Conservation (phyloP, 1,284 basidiomycete species). For the Coniferiporia weirii region DNA sequence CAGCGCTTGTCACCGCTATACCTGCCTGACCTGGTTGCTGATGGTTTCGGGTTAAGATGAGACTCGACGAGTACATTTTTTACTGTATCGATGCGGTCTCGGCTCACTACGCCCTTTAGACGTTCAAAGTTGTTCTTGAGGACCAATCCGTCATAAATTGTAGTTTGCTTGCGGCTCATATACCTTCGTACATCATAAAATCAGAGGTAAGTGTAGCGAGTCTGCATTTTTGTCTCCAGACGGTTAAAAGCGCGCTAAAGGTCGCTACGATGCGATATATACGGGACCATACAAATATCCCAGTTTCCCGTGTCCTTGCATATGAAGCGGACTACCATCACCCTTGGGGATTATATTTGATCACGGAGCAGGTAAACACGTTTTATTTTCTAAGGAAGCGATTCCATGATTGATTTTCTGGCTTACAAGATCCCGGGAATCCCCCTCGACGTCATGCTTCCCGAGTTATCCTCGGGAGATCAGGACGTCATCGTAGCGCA, state of each 20-base stretch:
- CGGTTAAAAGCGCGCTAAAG: constrained; percentile 18
- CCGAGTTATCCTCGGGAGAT: constrained; percentile 22
- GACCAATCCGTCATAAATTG: constrained; percentile 24
- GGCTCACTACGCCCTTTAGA: constrained; percentile 19
- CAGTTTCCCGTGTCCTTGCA: constrained; percentile 25
- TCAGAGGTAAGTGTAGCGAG: constrained; percentile 24
- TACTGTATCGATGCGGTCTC: background rate
- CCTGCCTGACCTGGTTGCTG: background rate
- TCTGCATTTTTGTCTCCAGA: background rate
- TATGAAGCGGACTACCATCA: constrained; percentile 18
- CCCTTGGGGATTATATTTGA: constrained; percentile 22
- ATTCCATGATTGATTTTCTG: background rate
- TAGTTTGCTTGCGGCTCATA: constrained; percentile 21
- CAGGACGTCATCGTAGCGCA: constrained; percentile 27
- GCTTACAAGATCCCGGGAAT: constrained; percentile 25
- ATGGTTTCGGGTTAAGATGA: constrained; percentile 20
- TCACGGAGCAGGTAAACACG: constrained; percentile 26
- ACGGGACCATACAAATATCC: constrained; percentile 26
- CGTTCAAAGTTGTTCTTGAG: constrained; percentile 24
- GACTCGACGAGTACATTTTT: constrained; percentile 23
- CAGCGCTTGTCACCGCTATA: background rate
- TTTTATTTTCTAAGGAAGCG: background rate
- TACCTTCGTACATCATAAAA: constrained; percentile 25
- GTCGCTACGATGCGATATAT: constrained; percentile 30
- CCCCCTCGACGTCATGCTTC: constrained; percentile 27